Conservation (phyloP, 441 rosid genomes). For the Metrosideros polymorpha region DNA sequence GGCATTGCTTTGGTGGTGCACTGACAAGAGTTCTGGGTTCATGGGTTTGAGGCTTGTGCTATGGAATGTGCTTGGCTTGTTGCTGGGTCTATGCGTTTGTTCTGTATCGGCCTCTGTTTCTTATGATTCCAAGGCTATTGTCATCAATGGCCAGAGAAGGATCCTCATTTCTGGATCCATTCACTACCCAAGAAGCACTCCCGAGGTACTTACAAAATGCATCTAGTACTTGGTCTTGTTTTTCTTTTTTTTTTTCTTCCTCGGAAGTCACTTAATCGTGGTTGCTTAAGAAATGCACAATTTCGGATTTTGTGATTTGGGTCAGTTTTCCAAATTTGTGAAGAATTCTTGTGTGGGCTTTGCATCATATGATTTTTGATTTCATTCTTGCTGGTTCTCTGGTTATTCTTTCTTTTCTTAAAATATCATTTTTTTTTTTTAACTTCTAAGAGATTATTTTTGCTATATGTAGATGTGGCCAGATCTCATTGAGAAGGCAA, state of each 20-base stretch:
- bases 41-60: not conserved
- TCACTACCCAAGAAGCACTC: conserved; percentile 40
- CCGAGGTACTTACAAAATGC: conserved; percentile 7
- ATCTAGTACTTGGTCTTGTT: not conserved
- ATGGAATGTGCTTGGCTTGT: not conserved
- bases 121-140: conserved; percentile 27
- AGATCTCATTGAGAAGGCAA: conserved; percentile 32
- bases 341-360: not conserved
- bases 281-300: not conserved
- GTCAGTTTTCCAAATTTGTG: not conserved
- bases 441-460: not conserved
- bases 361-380: not conserved
- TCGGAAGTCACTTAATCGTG: not conserved
- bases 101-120: not conserved
- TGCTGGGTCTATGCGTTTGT: not conserved
- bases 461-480: conserved; percentile 42
- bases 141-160: conserved; percentile 26
- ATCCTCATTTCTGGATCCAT: conserved; percentile 37
- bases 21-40: not conserved
- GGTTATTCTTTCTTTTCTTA: not conserved
- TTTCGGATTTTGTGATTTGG: not conserved
- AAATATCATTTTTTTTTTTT: not conserved
- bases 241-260: not conserved
- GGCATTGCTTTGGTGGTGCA: not conserved
- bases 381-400: not conserved